These are phyloP conservation scores for Plasmodium gallinaceum DNA, from an alignment of 169 alveolate genomes.

Conservation along the genomic window DNA sequence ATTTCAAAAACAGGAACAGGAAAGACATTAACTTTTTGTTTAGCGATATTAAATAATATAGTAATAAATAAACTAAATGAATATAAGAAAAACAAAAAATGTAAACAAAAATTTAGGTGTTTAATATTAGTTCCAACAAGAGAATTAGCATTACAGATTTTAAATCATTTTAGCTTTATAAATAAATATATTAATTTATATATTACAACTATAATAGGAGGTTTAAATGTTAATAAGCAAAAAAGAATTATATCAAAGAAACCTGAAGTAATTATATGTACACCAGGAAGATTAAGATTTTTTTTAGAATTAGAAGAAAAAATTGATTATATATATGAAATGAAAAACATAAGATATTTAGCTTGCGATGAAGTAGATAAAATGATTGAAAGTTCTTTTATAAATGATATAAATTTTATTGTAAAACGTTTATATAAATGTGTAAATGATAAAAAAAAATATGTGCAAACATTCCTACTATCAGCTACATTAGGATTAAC, in stretches of 20 bases:
- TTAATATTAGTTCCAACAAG: slow-evolving; percentile 85
- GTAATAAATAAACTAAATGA: slow-evolving; percentile 48
- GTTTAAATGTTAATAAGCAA: slow-evolving; percentile 49
- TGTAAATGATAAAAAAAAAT: slow-evolving; percentile 40
- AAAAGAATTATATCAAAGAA: slow-evolving; percentile 55
- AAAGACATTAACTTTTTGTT: slow-evolving; percentile 84
- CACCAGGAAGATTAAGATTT: slow-evolving; percentile 85
- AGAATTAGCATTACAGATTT: slow-evolving; percentile 85
- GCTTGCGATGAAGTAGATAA: slow-evolving; percentile 76
- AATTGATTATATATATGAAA: slow-evolving; percentile 28
- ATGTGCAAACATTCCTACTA: slow-evolving; percentile 61
- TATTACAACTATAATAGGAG: slow-evolving; percentile 74
- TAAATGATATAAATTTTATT: slow-evolving; percentile 49
- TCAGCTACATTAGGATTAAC: slow-evolving; percentile 69
- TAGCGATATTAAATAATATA: slow-evolving; percentile 78
- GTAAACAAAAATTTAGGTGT: slow-evolving; percentile 74
- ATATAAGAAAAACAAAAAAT: slow-evolving; percentile 22
- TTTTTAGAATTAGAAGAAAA: slow-evolving; percentile 64
- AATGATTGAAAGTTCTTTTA: slow-evolving; percentile 74
- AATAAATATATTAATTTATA: slow-evolving; percentile 57
- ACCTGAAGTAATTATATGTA: slow-evolving; percentile 82
- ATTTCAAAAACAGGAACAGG: slow-evolving; percentile 89
- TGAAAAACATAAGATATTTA: slow-evolving; percentile 72
- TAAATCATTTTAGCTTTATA: slow-evolving; percentile 44
- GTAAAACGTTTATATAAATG: slow-evolving; percentile 60